Evolutionary conservation across 345 rosid genomes (phyloP).

Genomic region (Syzygium aqueum): DNA sequence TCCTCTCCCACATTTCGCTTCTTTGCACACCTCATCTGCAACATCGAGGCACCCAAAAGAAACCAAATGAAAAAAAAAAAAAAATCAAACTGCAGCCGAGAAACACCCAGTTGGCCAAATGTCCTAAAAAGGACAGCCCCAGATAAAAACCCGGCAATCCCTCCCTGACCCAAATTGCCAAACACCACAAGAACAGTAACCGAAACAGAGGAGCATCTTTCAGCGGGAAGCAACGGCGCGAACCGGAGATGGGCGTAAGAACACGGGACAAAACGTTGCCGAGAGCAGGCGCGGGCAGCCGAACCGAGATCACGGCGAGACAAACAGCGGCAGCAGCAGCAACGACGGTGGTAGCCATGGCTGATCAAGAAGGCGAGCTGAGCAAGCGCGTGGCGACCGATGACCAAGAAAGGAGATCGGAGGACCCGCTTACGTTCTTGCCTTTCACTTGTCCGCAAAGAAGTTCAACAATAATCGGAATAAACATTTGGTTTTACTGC

Average conservation of each 20-base stretch:
- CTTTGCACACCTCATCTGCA: constrained; percentile 46
- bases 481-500: neutral
- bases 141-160: neutral
- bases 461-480: neutral
- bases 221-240: neutral
- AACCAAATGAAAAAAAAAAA: neutral
- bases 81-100: neutral
- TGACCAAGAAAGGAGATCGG: neutral
- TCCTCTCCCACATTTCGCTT: constrained; percentile 59
- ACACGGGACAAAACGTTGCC: constrained; percentile 29
- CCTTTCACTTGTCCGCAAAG: neutral
- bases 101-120: neutral
- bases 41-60: neutral
- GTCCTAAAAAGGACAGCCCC: neutral
- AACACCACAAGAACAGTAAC: neutral
- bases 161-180: neutral
- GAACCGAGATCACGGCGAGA: constrained; percentile 12
- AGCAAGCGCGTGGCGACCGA: neutral
- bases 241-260: constrained; percentile 11
- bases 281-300: constrained; percentile 14
- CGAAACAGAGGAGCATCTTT: neutral
- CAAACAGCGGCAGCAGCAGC: neutral
- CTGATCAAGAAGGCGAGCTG: neutral
- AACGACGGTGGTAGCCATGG: neutral
- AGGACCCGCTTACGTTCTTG: neutral